Base-by-base conservation (phyloP, 345 rosid species). In the Bruguiera parviflora region DNA sequence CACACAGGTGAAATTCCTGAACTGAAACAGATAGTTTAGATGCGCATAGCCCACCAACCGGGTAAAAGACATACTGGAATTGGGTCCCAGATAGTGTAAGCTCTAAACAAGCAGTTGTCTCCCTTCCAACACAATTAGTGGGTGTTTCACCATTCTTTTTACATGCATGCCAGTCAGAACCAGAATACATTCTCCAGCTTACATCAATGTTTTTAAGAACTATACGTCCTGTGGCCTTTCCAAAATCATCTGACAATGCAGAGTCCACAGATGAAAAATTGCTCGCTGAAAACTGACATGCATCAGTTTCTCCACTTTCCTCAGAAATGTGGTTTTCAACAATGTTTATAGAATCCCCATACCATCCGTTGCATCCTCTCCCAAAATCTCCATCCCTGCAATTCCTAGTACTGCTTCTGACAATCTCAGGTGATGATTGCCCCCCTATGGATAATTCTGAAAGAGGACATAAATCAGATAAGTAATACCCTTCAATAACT, bases 131-230 rank as follows among this genome's bases (percentile, higher is more conserved):
- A 61, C 18, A 58, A 62, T 74, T 64, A 53, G 71, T 59, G 43
- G 75, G 35, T 52, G 35, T 71, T 60, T 75, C 80, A 64, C 55
- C 61, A 51, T 75, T 78, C 69, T 59, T 83, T 57, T 52, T 52
- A 75, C 78, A 66, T 66, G 73, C 67, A 66, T 24, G 74, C 99
- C 99, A 95, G 75, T 92, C 96, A 64, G 82, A 80, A 79, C 99
- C 99, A 70, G 82, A 83, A 75, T 79, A 85, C 83, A 95, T 84
- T 82, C 83, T 88, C 98, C 99, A 95, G 73, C 77, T 83, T 71
- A 92, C 74, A 73, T 86, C 75, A 53, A 87, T 73, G 70, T 92
- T 87, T 73, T 75, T 81, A 57, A 92, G 71, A 74, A 82, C 71
- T 63, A 92, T 74, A 77, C 84, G 80, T 49, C 97, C 98, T 35